A percentile compares a stretch with the other conserved stretches of the same genome.
These are phyloP conservation scores for Arctium lappa DNA, from an alignment of 129 eudicot species.

Conservation along the genomic window DNA sequence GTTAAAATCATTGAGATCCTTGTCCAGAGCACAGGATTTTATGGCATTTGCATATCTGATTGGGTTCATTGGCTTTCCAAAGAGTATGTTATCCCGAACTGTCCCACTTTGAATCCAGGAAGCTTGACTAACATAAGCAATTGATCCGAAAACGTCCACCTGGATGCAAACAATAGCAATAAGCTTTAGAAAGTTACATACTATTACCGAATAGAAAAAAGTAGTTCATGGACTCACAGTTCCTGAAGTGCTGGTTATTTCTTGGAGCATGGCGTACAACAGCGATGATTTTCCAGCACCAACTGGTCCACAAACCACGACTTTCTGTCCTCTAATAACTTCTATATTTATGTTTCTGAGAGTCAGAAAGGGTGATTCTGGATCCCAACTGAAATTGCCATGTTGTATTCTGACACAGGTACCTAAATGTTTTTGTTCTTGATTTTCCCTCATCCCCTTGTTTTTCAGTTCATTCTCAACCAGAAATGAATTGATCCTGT, in stretches of 20 bases:
- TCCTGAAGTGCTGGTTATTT: slow-evolving; percentile 53
- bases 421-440: slow-evolving; percentile 8
- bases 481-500: slow-evolving; percentile 51
- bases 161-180: slow-evolving; percentile 14
- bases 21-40: slow-evolving; percentile 55
- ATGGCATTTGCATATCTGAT: slow-evolving; percentile 46
- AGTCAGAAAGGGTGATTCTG: slow-evolving; percentile 30
- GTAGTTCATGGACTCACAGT: slow-evolving; percentile 33
- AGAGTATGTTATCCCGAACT: slow-evolving; percentile 62
- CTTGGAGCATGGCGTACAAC: slow-evolving; percentile 46
- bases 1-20: slow-evolving; percentile 53
- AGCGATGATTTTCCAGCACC: slow-evolving; percentile 79
- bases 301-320: slow-evolving; percentile 68
- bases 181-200: neutral
- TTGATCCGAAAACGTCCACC: slow-evolving; percentile 54
- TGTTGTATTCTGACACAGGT: slow-evolving; percentile 23
- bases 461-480: slow-evolving; percentile 51
- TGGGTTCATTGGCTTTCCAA: slow-evolving; percentile 57
- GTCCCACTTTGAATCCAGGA: slow-evolving; percentile 81
- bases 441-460: slow-evolving; percentile 10
- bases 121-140: slow-evolving; percentile 72
- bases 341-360: slow-evolving; percentile 34
- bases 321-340: slow-evolving; percentile 38
- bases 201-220: neutral
- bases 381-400: slow-evolving; percentile 68